Base-by-base conservation (phyloP, 164 flowering plant species). In the Umbilicus rupestris region DNA sequence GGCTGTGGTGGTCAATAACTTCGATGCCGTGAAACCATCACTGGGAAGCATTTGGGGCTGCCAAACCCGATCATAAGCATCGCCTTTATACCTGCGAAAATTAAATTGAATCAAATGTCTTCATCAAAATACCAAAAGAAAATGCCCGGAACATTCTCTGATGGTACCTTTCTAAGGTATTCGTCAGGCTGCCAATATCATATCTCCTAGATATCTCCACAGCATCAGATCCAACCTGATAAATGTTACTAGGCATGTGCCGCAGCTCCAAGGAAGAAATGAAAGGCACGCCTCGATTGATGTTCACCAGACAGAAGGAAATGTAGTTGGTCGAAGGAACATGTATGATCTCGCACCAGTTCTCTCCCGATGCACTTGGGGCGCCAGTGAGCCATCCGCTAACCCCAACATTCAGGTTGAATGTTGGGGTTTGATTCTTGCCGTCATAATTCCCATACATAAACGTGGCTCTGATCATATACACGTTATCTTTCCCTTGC, bases 401-500 rank as follows among this genome's bases (percentile, higher is more conserved):
- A 17, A 31, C 68, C 22, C 72, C 77, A n/a, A 74, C 39, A 39
- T 72, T 26, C 3, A 77, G 69, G 20, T 74, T 71, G 30, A 77
- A 77, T 20, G 16, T 1, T 1, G 80, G 80, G 9, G 19, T 14
- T 16, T 28, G 16, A 35, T 68, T 28, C 14, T 16, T 60, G 29
- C 70, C 71, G 46, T 77, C 80, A 45, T 77, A 74, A 47, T 77
- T 74, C 7, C 77, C 83, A 46, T 77, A 75, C 67, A 65, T 9
- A 52, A 80, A 80, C 1, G 22, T 12, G 0, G 77, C 78, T 33
- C 80, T 57, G 45, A 80, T 68, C 69, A 77, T 42, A 35, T 74
- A 76, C 4, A 39, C 47, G 6, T 8, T 67, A 6, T 30, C 42
- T 29, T 65, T 64, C 37, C 45, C 42, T 29, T 12, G 39, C 6